Conservation (phyloP, 495 filamentous ascomycete genomes). For the Amniculicola lignicola region DNA sequence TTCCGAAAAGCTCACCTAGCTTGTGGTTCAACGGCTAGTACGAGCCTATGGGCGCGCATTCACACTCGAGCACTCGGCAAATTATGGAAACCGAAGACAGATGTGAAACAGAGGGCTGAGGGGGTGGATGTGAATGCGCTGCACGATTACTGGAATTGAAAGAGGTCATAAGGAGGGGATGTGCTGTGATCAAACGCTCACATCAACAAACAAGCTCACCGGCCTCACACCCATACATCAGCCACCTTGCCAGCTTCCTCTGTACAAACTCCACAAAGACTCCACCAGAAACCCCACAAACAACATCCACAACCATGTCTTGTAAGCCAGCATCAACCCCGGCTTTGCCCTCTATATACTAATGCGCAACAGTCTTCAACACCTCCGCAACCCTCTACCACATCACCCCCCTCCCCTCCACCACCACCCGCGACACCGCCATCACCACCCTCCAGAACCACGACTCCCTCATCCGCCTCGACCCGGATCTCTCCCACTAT, state of each 20-base stretch:
- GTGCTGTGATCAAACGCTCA: too few species aligned
- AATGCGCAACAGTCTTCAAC: constrained; percentile 15
- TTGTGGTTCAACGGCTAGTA: too few species aligned
- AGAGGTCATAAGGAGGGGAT: too few species aligned
- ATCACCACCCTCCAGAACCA: constrained; percentile 25
- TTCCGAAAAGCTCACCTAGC: too few species aligned
- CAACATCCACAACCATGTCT: constrained; percentile 3
- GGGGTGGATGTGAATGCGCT: too few species aligned
- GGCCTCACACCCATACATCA: too few species aligned
- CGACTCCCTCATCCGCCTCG: constrained; percentile 31
- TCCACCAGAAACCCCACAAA: background rate
- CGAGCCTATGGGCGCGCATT: too few species aligned
- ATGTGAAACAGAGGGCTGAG: too few species aligned
- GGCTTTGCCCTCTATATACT: background rate
- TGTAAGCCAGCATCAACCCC: constrained; percentile 6
- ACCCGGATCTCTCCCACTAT: constrained; percentile 32
- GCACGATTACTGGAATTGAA: too few species aligned
- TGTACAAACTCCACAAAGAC: background rate
- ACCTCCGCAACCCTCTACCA: constrained; percentile 29
- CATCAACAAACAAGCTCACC: too few species aligned
- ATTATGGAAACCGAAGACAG: too few species aligned
- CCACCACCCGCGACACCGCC: constrained; percentile 8
- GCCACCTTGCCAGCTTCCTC: background rate
- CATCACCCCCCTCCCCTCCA: constrained; percentile 26
- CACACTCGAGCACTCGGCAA: too few species aligned